Base-by-base conservation (phyloP, 345 rosid species). In the Hypericum androsaemum region DNA sequence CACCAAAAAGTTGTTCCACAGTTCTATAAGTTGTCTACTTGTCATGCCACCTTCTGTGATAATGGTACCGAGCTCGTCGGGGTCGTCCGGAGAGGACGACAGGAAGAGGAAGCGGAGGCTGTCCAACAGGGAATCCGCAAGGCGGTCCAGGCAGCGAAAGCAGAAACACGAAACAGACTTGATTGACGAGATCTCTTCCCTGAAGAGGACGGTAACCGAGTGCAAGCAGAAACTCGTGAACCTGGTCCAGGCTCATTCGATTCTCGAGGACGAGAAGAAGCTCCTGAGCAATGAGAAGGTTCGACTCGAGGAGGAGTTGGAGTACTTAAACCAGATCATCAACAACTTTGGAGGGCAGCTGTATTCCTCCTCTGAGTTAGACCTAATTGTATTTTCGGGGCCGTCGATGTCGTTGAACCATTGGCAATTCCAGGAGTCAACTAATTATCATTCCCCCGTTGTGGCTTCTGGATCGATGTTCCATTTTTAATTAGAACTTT, bases 71-170 rank as follows among this genome's bases (percentile, higher is more conserved):
- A 0, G 88, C 79, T 3, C 36, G 48, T 12, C 59, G 10, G 22
- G 17, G 13, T 14, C 37, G 41, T 38, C 56, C 2, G 49, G 7
- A 28, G 12, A 47, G 32, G 80, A 80, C 1, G 89, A 86, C 60
- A 86, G 68, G 81, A 82, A 74, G 62, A 62, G 77, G 56, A 71
- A 71, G 67, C 71, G 95, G 68, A 86, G 74, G 77, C 57, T 70
- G 32, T 86, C 89, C 2, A 86, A 86, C 63, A 60, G 88, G 47
- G 89, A 86, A 72, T 86, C 95, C 0, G 89, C 95, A 6, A 76
- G 82, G 58, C 57, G 89, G 65, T 86, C 95, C 5, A 66, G 95
- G 58, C 48, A 82, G 60, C 82, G 74, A 76, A 82, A 71, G 62
- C 83, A 82, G 49, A 77, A 71, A 37, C 61, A 69, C 41, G 44